phyloP scores from a whole-genome alignment of 176 grass and related monocot species.

The Alopecurus myosuroides region DNA sequence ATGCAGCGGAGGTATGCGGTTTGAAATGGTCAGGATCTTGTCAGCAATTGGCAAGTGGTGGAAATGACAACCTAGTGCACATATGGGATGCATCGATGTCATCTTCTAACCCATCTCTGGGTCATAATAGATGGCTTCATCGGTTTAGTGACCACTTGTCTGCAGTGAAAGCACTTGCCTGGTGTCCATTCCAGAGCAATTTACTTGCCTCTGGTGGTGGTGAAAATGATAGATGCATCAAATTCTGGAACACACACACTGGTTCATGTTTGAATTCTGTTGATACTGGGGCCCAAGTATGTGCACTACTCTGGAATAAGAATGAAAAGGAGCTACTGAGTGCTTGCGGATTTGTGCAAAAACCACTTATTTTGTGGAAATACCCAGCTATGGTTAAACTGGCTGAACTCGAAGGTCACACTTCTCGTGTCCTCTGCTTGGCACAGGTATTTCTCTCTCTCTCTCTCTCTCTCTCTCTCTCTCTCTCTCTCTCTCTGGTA shows the following conservation, averaged over 20 bases:
- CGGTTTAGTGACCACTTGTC: conserved; percentile 35
- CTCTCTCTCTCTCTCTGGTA: not conserved
- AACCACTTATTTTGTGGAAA: conserved; percentile 48
- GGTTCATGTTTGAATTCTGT: conserved; percentile 44
- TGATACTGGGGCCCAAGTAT: conserved; percentile 62
- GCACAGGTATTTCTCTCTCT: conserved; percentile 38
- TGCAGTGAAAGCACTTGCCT: conserved; percentile 68
- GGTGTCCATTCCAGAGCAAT: conserved; percentile 70
- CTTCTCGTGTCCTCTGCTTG: conserved; percentile 55
- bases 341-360: conserved; percentile 39
- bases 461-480: not conserved
- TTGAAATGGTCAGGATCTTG: conserved; percentile 55
- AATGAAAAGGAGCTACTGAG: conserved; percentile 52
- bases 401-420: conserved; percentile 47
- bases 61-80: conserved; percentile 51
- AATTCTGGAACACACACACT: conserved; percentile 60
- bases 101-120: conserved; percentile 16
- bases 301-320: conserved; percentile 58
- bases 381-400: conserved; percentile 57
- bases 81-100: conserved; percentile 54
- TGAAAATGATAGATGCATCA: conserved; percentile 39
- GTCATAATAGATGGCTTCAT: conserved; percentile 35
- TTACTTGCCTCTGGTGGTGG: conserved; percentile 64
- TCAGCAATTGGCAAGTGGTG: conserved; percentile 52
- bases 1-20: conserved; percentile 48